Evolutionary conservation across 805 yeast species (phyloP).

Genomic region (Starmerella ratchasimensis): DNA sequence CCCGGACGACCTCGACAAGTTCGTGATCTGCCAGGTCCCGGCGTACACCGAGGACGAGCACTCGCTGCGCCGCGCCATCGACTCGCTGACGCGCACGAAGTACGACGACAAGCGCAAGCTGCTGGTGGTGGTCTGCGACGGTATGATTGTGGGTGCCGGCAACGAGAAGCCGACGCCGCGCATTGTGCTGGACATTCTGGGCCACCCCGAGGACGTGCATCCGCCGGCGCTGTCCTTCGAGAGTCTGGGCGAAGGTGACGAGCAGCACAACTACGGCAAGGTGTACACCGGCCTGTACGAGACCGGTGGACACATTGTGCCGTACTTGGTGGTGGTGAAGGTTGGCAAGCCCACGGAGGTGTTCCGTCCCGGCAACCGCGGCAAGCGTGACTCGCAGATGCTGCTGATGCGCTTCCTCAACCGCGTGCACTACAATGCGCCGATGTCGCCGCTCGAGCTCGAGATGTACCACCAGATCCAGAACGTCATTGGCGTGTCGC

Average conservation of each 20-base stretch:
- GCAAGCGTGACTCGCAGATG: conserved; percentile 53
- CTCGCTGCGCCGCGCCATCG: conserved; percentile 43
- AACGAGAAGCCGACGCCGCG: conserved; percentile 47
- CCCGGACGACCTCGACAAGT: conserved; percentile 30
- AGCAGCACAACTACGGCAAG: conserved; percentile 53
- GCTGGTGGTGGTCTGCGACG: conserved; percentile 46
- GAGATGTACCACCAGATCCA: conserved; percentile 42
- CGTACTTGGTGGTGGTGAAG: conserved; percentile 42
- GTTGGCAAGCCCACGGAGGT: conserved; percentile 49
- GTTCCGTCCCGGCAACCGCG: conserved; percentile 47
- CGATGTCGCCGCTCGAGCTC: conserved; percentile 46
- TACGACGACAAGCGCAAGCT: conserved; percentile 48
- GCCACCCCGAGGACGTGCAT: conserved; percentile 38
- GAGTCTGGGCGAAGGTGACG: conserved; percentile 45
- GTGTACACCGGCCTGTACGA: conserved; percentile 47
- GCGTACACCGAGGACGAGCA: conserved; percentile 49
- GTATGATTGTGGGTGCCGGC: conserved; percentile 49
- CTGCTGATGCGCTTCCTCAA: conserved; percentile 47
- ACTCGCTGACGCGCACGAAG: conserved; percentile 44
- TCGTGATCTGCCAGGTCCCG: conserved; percentile 36
- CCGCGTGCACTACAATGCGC: conserved; percentile 44
- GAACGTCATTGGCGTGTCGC: conserved; percentile 44
- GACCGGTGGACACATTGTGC: conserved; percentile 42
- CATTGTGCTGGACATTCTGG: conserved; percentile 42
- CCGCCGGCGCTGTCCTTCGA: conserved; percentile 42